Evolutionary conservation across 1,284 basidiomycete genomes (phyloP).

Genomic region (Irpex lacteus): DNA sequence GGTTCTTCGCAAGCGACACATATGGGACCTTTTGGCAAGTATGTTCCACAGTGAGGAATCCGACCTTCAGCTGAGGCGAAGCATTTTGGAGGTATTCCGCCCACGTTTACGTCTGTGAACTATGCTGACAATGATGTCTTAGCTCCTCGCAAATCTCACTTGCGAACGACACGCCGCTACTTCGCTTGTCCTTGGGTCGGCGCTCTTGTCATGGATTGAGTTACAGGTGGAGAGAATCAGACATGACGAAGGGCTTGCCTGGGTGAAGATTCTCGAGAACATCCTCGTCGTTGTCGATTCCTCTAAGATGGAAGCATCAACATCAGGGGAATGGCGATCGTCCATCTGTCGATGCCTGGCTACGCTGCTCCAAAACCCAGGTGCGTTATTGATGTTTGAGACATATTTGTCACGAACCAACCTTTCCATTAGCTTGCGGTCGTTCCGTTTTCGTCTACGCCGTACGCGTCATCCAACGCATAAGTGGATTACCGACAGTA

Average conservation of each 20-base stretch:
- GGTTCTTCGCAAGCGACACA: conserved; percentile 77
- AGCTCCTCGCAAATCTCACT: conserved; percentile 74
- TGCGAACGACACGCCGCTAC: conserved; percentile 63
- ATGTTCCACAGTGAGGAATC: conserved; percentile 65
- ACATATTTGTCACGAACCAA: background rate
- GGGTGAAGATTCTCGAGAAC: conserved; percentile 73
- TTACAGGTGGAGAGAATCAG: conserved; percentile 53
- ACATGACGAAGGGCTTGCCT: conserved; percentile 50
- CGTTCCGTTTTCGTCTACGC: conserved; percentile 4
- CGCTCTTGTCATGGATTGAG: conserved; percentile 76
- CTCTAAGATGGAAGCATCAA: conserved; percentile 47
- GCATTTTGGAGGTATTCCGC: conserved; percentile 61
- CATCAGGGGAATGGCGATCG: conserved; percentile 54
- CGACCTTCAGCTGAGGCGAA: conserved; percentile 52
- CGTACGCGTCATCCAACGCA: conserved; percentile 9
- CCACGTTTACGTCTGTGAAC: too few species aligned
- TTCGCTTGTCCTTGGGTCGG: conserved; percentile 66
- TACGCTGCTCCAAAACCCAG: conserved; percentile 35
- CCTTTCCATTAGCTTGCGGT: conserved; percentile 4
- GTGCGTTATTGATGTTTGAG: conserved; percentile 13
- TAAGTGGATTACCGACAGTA: conserved; percentile 2
- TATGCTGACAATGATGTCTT: conserved; percentile 1
- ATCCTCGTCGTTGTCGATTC: conserved; percentile 49
- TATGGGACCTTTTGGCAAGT: conserved; percentile 84
- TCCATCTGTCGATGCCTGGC: conserved; percentile 50